Conservation (phyloP, 2,329 filamentous ascomycete genomes). For the Apiospora phragmitis region DNA sequence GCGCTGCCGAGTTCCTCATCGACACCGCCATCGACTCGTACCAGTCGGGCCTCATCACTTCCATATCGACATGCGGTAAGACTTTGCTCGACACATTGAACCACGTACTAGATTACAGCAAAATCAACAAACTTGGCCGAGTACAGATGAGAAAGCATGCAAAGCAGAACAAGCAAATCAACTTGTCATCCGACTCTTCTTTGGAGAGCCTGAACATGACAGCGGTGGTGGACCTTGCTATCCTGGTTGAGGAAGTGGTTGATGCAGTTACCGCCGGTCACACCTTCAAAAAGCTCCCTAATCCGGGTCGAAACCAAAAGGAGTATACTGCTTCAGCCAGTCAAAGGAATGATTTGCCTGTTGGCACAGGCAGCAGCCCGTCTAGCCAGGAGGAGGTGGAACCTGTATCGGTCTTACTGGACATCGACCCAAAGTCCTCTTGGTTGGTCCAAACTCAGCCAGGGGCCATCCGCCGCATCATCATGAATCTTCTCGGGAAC, state of each 20-base stretch:
- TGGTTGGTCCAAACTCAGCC: slow-evolving; percentile 58
- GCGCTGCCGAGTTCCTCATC: slow-evolving; percentile 49
- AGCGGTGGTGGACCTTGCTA: slow-evolving; percentile 32
- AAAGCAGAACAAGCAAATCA: slow-evolving; percentile 22
- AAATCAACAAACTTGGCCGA: slow-evolving; percentile 37
- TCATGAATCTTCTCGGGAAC: slow-evolving; percentile 65
- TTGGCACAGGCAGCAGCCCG: slow-evolving; percentile 17
- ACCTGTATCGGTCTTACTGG: slow-evolving; percentile 48
- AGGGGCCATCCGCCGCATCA: slow-evolving; percentile 51
- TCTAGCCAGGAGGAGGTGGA: slow-evolving; percentile 21
- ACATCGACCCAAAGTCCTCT: slow-evolving; percentile 44
- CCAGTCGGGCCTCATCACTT: slow-evolving; percentile 44
- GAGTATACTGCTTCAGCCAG: not conserved
- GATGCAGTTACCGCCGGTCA: slow-evolving; percentile 41
- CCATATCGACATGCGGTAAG: slow-evolving; percentile 47
- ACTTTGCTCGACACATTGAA: slow-evolving; percentile 51
- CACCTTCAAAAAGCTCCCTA: slow-evolving; percentile 33
- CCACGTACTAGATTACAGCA: slow-evolving; percentile 47
- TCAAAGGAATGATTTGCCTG: not conserved
- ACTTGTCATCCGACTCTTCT: slow-evolving; percentile 29
- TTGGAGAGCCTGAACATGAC: slow-evolving; percentile 26
- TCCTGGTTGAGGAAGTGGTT: slow-evolving; percentile 39
- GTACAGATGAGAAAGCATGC: slow-evolving; percentile 23
- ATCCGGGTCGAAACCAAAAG: not conserved
- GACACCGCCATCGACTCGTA: slow-evolving; percentile 40